Evolutionary conservation across 768 basidiomycete species (phyloP), one percentile per base, ranked within the genome.

Genomic region (Macrolepiota albuminosa): DNA sequence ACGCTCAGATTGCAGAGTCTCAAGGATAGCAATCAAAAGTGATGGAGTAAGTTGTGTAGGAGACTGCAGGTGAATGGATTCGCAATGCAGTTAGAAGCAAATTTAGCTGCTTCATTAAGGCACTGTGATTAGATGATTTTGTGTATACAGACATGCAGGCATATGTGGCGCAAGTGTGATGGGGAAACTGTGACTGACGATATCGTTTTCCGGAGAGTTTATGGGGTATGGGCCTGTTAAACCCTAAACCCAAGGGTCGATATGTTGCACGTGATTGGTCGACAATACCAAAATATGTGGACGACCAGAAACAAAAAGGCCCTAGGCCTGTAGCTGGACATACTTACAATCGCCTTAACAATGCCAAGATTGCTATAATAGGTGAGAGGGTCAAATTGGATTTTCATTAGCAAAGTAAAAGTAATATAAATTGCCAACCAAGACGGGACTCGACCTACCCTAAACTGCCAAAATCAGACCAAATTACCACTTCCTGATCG

Each of bases 11-110:
- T 89, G 74, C 46, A 91, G 71, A 1, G 79, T 82, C 62, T 91
- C 89, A 16, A 91, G 77, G 62, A 91, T 80, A 43, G 82, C 85
- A 37, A 92, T 79, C 26, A 92, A 78, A 8, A 92, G 78, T 0
- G 85, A 83, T 0, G 90, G 89, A 0, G 87, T 89, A 10, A 93
- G 79, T 65, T 92, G 87, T 11, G 73, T 69, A 14, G 83, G 84
- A 39, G 82, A 76, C 40, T 77, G 67, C 14, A 88, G 68, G 26
- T 66, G 64, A 49, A 65, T 62, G 5, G 3, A 67, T 61, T 16
- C 47, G 50, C 34, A 67, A 59, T 6, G 64, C 58, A n/a, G 21
- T 26, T 6, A 67, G 60, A 21, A 67, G 58, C 18, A 47, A 46
- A 45, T 67, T 67, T 1, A 67, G 52, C 33, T 67, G 64, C 46